phyloP scores from a whole-genome alignment of 371 early-diverging fungal genomes.

The Rhizopus stolonifer region DNA sequence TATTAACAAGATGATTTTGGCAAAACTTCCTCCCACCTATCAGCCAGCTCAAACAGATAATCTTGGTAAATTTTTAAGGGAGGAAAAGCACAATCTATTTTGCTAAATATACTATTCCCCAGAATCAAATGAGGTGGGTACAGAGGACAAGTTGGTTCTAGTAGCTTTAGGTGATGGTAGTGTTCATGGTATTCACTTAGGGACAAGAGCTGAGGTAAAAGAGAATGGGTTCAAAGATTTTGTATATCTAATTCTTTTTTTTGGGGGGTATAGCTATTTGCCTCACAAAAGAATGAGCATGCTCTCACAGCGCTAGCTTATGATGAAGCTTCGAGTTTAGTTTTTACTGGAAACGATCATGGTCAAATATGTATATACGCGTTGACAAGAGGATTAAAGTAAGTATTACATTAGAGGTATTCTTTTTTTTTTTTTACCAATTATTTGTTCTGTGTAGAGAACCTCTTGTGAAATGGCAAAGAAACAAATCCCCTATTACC shows the following conservation, averaged over 20 bases:
- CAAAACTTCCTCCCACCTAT: slow-evolving; percentile 24
- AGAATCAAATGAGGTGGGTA: slow-evolving; percentile 57
- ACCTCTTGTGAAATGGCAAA: slow-evolving; percentile 27
- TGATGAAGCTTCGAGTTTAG: slow-evolving; percentile 14
- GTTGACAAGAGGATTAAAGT: slow-evolving; percentile 9
- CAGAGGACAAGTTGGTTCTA: slow-evolving; percentile 48
- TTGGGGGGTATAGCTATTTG: slow-evolving; percentile 22
- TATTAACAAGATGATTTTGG: slow-evolving; percentile 39
- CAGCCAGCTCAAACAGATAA: slow-evolving; percentile 13
- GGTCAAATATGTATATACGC: slow-evolving; percentile 26
- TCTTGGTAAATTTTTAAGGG: slow-evolving; percentile 21
- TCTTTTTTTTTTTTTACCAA: not conserved
- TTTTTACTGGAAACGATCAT: slow-evolving; percentile 26
- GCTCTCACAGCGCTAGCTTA: slow-evolving; percentile 29
- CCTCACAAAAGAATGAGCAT: slow-evolving; percentile 2
- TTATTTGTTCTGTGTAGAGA: not conserved
- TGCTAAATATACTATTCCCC: not conserved
- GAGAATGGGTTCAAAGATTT: not conserved
- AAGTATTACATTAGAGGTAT: not conserved
- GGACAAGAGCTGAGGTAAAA: slow-evolving; percentile 55
- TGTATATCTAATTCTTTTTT: not conserved
- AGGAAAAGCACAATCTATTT: not conserved
- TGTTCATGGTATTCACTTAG: slow-evolving; percentile 50
- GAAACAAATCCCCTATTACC: slow-evolving; percentile 33
- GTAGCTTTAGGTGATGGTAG: slow-evolving; percentile 49